Evolutionary conservation across 345 rosid species (phyloP), one percentile per base, ranked within the genome.

Genomic region (Populus davidiana): DNA sequence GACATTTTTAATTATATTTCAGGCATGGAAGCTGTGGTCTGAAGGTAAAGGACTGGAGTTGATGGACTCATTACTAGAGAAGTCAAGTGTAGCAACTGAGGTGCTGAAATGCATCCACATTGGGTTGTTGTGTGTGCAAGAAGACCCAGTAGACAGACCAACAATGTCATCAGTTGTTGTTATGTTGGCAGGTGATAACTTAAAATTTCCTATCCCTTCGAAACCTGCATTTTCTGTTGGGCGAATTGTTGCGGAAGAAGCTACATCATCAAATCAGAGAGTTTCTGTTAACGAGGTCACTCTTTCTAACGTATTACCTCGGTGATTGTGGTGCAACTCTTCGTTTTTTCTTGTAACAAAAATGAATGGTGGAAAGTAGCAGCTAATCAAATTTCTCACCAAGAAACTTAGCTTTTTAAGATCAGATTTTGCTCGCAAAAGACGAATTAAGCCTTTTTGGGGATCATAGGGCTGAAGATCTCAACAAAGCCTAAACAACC

Each of bases 171-270:
- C 49, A 13, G 67, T 72, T 35, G 29, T 47, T 52, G 36, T 33
- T 10, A 79, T 80, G 83, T 63, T 85, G 38, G 81, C n/a, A 6
- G 70, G 87, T n/a, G 29, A 72, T 17, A 54, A 14, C 29, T 5
- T 36, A 35, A 2, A 44, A 35, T 20, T 72, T 21, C 47, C 67
- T 35, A 33, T 21, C 5, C 36, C 75, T 13, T 5, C 59, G 36
- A n/a, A 18, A 2, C 65, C 64, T 33, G 75, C 75, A 71, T 71
- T 71, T 50, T 49, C 65, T 47, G 21, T 52, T 1, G 75, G 75
- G 0, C 25, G 65, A 49, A 8, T 31, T 50, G 43, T 31, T 71
- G 41, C 27, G 2, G 16, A 2, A 20, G 59, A 52, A 52, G 2
- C 23, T 18, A 18, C 39, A 1, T 54, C 65, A 7, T 71, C 65